phyloP scores from a whole-genome alignment of 495 filamentous ascomycete species.

The Penicillium taxi region DNA sequence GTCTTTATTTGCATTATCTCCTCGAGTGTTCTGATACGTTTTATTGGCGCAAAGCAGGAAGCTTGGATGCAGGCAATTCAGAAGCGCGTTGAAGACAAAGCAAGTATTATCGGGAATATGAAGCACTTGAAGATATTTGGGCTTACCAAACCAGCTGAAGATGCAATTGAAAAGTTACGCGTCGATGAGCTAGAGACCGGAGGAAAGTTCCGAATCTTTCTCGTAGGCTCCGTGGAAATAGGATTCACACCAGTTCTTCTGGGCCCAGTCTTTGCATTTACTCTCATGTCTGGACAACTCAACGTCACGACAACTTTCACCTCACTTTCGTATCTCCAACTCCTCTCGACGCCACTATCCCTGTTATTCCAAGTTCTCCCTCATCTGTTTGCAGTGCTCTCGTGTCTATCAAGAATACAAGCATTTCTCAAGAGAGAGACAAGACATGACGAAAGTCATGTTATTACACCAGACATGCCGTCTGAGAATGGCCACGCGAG shows the following conservation, averaged over 20 bases:
- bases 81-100: background rate
- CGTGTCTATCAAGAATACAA: background rate
- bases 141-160: background rate
- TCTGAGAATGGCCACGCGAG: too few relatives aligned
- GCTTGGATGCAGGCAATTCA: background rate
- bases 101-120: background rate
- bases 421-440: background rate
- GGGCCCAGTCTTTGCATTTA: background rate
- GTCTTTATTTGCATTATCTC: background rate
- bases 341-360: background rate
- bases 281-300: background rate
- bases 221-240: background rate
- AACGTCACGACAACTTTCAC: background rate
- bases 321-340: background rate
- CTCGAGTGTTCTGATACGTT: background rate
- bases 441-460: background rate
- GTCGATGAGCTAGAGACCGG: background rate
- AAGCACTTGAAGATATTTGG: background rate
- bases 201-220: background rate
- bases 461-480: too few relatives aligned
- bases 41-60: background rate
- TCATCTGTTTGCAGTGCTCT: background rate
- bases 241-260: background rate
- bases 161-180: background rate
- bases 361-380: too few relatives aligned